Conservation (phyloP, 2,329 filamentous ascomycete species). For the Pseudopyrenochaeta lycopersici region DNA sequence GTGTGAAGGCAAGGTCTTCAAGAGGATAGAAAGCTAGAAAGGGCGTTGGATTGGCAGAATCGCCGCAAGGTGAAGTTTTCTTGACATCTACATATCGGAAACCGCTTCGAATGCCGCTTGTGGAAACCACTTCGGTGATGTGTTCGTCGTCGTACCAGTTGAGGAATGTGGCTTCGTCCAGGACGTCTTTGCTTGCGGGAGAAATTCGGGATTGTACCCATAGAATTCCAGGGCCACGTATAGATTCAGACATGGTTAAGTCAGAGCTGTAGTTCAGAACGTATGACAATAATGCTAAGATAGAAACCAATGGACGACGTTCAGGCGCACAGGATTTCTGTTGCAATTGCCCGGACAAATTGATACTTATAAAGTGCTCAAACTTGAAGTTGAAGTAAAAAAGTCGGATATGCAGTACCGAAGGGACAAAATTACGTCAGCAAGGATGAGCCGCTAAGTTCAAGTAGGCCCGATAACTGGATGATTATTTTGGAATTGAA, state of each 20-base stretch:
- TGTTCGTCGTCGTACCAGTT: constrained; percentile 54
- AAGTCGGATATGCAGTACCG: too few species aligned
- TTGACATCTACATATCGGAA: constrained; percentile 45
- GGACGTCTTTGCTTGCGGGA: constrained; percentile 38
- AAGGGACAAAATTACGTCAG: too few species aligned
- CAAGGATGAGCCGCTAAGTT: too few species aligned
- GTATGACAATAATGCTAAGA: not conserved
- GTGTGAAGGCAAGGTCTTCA: constrained; percentile 46
- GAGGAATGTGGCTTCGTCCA: constrained; percentile 42
- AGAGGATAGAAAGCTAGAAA: constrained; percentile 51
- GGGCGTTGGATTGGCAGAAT: constrained; percentile 32
- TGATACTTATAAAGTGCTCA: not conserved
- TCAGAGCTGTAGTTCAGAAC: not conserved
- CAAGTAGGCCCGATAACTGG: too few species aligned
- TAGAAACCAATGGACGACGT: too few species aligned
- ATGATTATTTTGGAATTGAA: too few species aligned
- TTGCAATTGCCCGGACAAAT: not conserved
- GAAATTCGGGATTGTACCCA: constrained; percentile 24
- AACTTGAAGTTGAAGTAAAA: too few species aligned
- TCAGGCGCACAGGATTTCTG: not conserved
- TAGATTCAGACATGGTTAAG: not conserved
- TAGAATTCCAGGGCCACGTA: constrained; percentile 22
- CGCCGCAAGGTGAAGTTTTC: constrained; percentile 18
- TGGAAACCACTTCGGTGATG: constrained; percentile 49
- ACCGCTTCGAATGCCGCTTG: constrained; percentile 43